Conservation (phyloP, 345 rosid species). For the Gynandropsis gynandra region DNA sequence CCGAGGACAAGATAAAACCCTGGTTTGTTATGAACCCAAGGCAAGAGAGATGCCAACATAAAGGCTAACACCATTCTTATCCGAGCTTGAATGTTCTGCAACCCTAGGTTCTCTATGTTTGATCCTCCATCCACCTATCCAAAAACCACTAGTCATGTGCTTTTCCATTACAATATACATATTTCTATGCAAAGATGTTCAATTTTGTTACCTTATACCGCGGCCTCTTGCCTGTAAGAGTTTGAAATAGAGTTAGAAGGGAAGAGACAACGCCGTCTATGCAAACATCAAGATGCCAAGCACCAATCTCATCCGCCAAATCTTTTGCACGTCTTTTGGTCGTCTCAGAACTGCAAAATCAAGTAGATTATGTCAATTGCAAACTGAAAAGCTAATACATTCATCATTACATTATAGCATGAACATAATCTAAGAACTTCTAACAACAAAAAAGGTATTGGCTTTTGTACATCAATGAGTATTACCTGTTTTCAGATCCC, state of each 20-base stretch:
- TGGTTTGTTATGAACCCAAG: slow-evolving; percentile 87
- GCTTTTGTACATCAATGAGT: neutral
- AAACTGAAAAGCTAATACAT: neutral
- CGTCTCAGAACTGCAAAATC: slow-evolving; percentile 58
- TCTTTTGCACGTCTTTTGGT: slow-evolving; percentile 68
- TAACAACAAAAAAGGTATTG: neutral
- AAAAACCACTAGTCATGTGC: slow-evolving; percentile 11
- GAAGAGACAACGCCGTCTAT: slow-evolving; percentile 84
- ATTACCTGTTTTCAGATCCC: slow-evolving; percentile 94
- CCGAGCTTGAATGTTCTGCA: slow-evolving; percentile 93
- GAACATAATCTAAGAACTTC: too few relatives aligned
- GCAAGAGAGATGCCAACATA: slow-evolving; percentile 86
- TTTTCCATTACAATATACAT: neutral
- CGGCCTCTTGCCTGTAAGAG: slow-evolving; percentile 77
- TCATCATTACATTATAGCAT: neutral
- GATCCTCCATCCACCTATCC: slow-evolving; percentile 89
- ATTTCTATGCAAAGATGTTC: too few relatives aligned
- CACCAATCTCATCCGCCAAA: slow-evolving; percentile 82
- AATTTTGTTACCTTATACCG: slow-evolving; percentile 52
- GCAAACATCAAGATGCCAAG: slow-evolving; percentile 87
- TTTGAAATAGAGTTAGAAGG: slow-evolving; percentile 62
- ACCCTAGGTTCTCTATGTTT: slow-evolving; percentile 70
- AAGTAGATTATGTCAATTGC: neutral
- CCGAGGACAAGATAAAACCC: slow-evolving; percentile 94
- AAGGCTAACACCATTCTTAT: slow-evolving; percentile 93